Conservation (phyloP, 73 alveolate species). For the Loxodes magnus region DNA sequence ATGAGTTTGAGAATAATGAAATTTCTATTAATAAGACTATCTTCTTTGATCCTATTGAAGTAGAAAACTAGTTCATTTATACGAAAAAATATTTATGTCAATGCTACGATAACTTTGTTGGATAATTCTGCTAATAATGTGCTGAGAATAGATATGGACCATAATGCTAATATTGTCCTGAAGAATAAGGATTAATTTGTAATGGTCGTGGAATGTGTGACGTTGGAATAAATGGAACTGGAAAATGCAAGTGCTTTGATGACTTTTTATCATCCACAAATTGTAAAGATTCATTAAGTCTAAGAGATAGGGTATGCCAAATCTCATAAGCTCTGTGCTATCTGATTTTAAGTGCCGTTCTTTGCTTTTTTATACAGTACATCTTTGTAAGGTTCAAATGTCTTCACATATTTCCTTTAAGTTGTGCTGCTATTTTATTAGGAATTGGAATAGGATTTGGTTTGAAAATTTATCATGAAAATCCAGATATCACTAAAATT, state of each 20-base stretch:
- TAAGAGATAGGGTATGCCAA: neutral
- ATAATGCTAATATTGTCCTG: neutral
- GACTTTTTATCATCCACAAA: neutral
- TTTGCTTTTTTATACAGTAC: neutral
- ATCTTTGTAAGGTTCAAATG: neutral
- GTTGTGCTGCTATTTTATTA: neutral
- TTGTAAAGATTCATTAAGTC: neutral
- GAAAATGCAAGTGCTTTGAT: constrained; percentile 5
- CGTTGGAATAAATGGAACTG: neutral
- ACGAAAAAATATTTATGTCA: neutral
- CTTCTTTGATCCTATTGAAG: no score
- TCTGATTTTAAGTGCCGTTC: neutral
- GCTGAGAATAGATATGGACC: constrained; percentile 5
- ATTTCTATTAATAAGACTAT: neutral
- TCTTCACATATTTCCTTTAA: neutral
- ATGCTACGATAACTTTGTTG: neutral
- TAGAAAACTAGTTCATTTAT: neutral
- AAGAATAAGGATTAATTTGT: neutral
- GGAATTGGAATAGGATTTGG: neutral
- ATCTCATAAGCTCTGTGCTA: neutral
- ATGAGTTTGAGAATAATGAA: no score
- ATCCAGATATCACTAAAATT: neutral
- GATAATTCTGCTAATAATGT: neutral
- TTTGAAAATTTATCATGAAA: neutral
- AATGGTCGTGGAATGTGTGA: constrained; percentile 12